These are phyloP conservation scores for Casuarina equisetifolia DNA, from an alignment of 306 rosid species.

Conservation along the genomic window DNA sequence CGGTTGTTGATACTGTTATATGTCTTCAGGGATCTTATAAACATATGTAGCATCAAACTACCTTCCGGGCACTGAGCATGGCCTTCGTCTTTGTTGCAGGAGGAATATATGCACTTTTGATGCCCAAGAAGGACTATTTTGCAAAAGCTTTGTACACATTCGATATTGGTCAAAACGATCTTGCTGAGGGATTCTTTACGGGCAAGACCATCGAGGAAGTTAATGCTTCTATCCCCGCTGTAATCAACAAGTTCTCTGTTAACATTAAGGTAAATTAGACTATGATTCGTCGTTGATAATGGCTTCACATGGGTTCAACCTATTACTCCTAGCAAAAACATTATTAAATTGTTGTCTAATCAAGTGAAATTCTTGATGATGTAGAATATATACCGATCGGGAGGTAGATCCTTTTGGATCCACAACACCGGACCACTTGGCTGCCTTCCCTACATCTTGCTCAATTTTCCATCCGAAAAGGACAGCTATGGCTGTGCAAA, in stretches of 20 bases:
- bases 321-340: background rate
- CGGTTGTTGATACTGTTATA: too few species aligned
- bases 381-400: conserved; percentile 32
- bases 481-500: conserved; percentile 54
- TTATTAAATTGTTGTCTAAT: background rate
- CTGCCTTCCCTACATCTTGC: conserved; percentile 31
- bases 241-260: conserved; percentile 27
- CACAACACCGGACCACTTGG: conserved; percentile 44
- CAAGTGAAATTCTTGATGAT: background rate
- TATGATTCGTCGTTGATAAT: background rate
- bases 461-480: background rate
- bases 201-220: conserved; percentile 30
- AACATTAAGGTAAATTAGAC: conserved; percentile 39
- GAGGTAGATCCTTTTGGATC: conserved; percentile 41
- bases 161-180: conserved; percentile 38
- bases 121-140: conserved; percentile 12
- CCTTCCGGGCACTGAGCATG: background rate
- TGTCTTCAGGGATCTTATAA: background rate
- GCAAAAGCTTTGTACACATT: conserved; percentile 33
- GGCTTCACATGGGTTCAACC: background rate
- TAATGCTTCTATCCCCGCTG: conserved; percentile 37
- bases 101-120: conserved; percentile 2
- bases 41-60: background rate
- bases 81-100: conserved; percentile 6
- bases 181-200: conserved; percentile 2